Conservation (phyloP, 495 filamentous ascomycete species). For the Aspergillus affinis region DNA sequence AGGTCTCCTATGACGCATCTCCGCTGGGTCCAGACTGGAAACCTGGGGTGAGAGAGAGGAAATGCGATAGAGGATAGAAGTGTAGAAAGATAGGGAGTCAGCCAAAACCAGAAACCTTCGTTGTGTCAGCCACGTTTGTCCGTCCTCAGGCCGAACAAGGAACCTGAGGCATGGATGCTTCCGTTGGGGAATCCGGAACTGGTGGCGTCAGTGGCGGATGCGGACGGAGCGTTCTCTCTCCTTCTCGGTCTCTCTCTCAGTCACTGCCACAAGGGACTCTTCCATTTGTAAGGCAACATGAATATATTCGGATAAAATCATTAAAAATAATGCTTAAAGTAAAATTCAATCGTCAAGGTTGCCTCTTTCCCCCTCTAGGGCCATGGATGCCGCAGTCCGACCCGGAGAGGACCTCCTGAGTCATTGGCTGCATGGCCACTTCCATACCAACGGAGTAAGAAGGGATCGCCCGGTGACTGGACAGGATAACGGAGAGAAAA, state of each 20-base stretch:
- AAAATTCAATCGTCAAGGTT: background rate
- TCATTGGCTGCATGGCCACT: slow-evolving; percentile 2
- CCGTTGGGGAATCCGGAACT: slow-evolving; percentile 14
- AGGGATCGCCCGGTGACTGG: slow-evolving; percentile 17
- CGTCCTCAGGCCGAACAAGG: background rate
- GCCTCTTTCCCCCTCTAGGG: background rate
- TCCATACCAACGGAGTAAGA: slow-evolving; percentile 10
- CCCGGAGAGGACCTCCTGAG: slow-evolving; percentile 5
- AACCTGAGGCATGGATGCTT: slow-evolving; percentile 1
- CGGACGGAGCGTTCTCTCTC: slow-evolving; percentile 18
- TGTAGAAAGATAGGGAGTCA: background rate
- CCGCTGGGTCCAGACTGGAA: background rate
- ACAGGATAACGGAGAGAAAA: slow-evolving; percentile 4
- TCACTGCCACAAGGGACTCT: too few relatives aligned
- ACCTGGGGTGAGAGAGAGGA: background rate
- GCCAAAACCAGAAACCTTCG: too few relatives aligned
- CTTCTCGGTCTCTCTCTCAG: too few relatives aligned
- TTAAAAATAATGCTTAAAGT: background rate
- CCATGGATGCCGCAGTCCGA: background rate
- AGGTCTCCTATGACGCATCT: background rate
- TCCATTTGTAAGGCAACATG: background rate
- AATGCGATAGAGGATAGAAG: too few relatives aligned
- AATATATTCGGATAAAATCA: background rate
- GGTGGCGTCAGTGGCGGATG: slow-evolving; percentile 33
- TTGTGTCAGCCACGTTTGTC: background rate